Evolutionary conservation across 2,329 filamentous ascomycete species (phyloP).

Genomic region (Podosphaera fusca): DNA sequence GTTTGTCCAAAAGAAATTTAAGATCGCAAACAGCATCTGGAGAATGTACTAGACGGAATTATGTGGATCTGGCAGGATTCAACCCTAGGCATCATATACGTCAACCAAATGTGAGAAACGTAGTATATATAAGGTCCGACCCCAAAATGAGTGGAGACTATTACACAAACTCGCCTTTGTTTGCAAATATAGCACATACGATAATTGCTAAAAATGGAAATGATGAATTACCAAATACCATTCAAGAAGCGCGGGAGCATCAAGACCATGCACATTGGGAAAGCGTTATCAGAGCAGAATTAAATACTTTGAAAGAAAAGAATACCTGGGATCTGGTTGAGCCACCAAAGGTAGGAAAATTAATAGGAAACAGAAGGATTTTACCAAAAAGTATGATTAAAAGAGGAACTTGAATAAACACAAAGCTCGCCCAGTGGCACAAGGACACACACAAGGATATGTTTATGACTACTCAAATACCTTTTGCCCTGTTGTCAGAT

Average conservation of each 20-base stretch:
- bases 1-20: not conserved
- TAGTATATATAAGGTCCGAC: not conserved
- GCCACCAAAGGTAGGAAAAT: not conserved
- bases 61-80: not conserved
- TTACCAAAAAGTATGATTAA: not conserved
- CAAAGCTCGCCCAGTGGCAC: not conserved
- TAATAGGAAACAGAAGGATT: not conserved
- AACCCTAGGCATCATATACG: not conserved
- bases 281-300: not conserved
- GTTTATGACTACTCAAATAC: not conserved
- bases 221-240: not conserved
- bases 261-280: not conserved
- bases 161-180: not conserved
- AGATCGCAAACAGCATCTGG: not conserved
- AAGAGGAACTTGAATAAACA: not conserved
- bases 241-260: not conserved
- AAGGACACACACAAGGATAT: not conserved
- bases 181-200: not conserved
- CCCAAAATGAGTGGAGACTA: not conserved
- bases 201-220: not conserved
- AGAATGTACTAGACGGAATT: not conserved
- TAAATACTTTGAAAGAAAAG: not conserved
- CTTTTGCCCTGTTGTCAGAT: not conserved
- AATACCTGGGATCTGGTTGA: not conserved
- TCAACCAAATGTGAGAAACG: not conserved